Base-by-base conservation (phyloP, 129 eudicot genomes). In the Gnaphalium uliginosum region DNA sequence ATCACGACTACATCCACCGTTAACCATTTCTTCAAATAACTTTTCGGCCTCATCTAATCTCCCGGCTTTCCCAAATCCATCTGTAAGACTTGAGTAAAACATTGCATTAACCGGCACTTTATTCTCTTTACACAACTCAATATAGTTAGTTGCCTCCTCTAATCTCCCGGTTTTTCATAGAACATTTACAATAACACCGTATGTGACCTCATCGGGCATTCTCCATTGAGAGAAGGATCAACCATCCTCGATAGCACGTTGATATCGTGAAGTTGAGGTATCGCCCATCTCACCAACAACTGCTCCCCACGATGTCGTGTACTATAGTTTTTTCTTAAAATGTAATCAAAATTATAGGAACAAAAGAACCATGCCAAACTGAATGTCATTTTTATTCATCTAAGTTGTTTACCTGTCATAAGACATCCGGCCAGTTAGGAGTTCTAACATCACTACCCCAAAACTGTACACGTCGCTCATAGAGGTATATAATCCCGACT, bases 401-500 rank as follows among this genome's bases (percentile, higher is more conserved):
- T 6, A 54, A 25, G 58, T 63, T 71, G 77, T 77, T 73, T 90
- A 93, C 98, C 89, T 90, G 85, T 93, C 98, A 39, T 93, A 83
- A 35, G 98, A 88, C 94, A 69, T 85, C 76, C 98, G 85, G 70
- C 98, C 98, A 15, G 98, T 92, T 78, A 92, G 82, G 27, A 92
- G 90, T 82, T 92, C 98, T 65, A 92, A 68, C 98, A 92, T 89
- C 70, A 92, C 98, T 78, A 89, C 98, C 68, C 98, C 98, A 76
- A 92, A 92, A 79, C 98, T 92, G 82, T 87, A 92, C 39, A 92
- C 98, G 26, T 92, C 98, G 69, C 98, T 92, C 92, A 88, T 88
- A n/a, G 82, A 54, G 19, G 95, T 93, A 74, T 90, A 90, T 63
- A 83, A 81, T 75, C 96, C 98, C 2, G 89, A 90, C 79, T 93